Percentiles rank a stretch among this genome's conserved stretches.
These are phyloP conservation scores for Tilletia indica DNA, from an alignment of 1,284 basidiomycete species.

Conservation along the genomic window DNA sequence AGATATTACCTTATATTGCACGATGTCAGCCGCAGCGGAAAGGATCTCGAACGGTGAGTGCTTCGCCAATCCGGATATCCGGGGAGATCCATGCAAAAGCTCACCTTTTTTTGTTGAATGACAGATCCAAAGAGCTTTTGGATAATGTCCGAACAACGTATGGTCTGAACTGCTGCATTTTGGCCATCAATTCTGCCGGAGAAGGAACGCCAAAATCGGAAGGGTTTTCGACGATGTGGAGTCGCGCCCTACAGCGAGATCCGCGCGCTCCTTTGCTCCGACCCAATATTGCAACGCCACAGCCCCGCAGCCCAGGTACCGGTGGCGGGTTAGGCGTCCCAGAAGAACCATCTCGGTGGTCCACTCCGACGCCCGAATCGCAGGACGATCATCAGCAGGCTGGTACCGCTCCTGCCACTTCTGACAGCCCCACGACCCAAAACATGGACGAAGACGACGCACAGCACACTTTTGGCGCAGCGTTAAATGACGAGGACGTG, in stretches of 20 bases:
- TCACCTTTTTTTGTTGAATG: background rate
- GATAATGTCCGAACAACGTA: constrained; percentile 50
- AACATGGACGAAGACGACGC: background rate
- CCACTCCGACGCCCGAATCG: background rate
- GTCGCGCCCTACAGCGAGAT: constrained; percentile 17
- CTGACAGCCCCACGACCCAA: background rate
- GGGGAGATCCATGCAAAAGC: background rate
- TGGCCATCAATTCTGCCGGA: constrained; percentile 46
- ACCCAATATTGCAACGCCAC: background rate
- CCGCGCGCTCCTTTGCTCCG: constrained; percentile 10
- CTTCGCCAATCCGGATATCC: background rate
- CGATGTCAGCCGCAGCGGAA: constrained; percentile 35
- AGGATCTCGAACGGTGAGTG: constrained; percentile 33
- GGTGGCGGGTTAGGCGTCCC: background rate
- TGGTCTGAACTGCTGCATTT: constrained; percentile 51
- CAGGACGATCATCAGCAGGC: background rate
- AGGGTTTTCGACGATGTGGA: constrained; percentile 22
- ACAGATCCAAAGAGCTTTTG: constrained; percentile 38
- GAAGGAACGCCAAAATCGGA: constrained; percentile 1
- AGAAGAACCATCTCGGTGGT: background rate
- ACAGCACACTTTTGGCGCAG: background rate
- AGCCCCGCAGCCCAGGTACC: background rate
- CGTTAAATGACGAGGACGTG: constrained; percentile 73
- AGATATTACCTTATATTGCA: constrained; percentile 52
- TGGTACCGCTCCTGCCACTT: background rate